Evolutionary conservation across 2,329 filamentous ascomycete genomes (phyloP).

Genomic region (Colletotrichum musicola): DNA sequence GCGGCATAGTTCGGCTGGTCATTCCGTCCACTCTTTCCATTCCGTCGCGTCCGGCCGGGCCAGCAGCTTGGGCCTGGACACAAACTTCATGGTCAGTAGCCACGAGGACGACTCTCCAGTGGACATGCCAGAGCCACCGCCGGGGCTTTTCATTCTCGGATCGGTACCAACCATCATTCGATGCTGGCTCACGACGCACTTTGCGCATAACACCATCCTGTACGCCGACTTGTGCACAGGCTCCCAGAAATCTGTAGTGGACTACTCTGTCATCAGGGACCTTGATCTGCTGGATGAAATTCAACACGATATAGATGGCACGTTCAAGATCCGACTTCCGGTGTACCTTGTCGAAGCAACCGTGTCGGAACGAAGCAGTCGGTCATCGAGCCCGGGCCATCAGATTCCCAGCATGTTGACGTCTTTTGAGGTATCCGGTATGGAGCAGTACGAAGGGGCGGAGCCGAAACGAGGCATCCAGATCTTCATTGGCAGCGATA

Average conservation of each 20-base stretch:
- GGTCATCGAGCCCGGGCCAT: conserved; percentile 77
- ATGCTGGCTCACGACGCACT: conserved; percentile 93
- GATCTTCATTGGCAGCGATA: conserved; percentile 91
- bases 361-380: conserved; percentile 79
- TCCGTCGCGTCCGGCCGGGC: conserved; percentile 84
- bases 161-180: conserved; percentile 94
- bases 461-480: conserved; percentile 76
- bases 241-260: conserved; percentile 88
- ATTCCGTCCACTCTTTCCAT: conserved; percentile 70
- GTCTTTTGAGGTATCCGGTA: conserved; percentile 79
- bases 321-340: conserved; percentile 78
- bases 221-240: conserved; percentile 95
- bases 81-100: conserved; percentile 71
- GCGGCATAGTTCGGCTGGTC: conserved; percentile 90
- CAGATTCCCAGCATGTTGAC: conserved; percentile 87
- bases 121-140: conserved; percentile 80
- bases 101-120: conserved; percentile 76
- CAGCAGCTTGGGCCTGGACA: conserved; percentile 89
- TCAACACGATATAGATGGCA: conserved; percentile 73
- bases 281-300: conserved; percentile 78
- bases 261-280: conserved; percentile 79
- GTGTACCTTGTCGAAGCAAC: conserved; percentile 94
- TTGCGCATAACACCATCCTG: conserved; percentile 88
- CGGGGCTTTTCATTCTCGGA: conserved; percentile 86
- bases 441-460: conserved; percentile 62